Conservation (phyloP, 495 filamentous ascomycete genomes). For the Bombardia bombarda region DNA sequence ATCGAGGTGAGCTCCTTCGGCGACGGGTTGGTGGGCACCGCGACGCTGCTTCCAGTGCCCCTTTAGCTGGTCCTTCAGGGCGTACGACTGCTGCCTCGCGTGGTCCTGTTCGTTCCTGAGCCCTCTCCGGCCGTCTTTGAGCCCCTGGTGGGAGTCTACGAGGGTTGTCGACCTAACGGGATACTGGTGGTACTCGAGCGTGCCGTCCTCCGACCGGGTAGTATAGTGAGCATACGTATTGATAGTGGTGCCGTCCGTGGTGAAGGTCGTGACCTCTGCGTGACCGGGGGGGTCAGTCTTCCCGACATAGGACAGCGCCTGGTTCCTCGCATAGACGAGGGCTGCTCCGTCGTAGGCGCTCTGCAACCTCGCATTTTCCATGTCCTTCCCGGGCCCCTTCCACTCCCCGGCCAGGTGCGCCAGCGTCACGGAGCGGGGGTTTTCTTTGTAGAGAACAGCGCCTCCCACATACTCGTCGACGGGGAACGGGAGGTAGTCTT, state of each 20-base stretch:
- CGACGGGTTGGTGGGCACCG: neutral
- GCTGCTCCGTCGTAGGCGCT: conserved; percentile 19
- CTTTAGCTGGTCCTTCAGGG: conserved; percentile 6
- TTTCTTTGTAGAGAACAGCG: conserved; percentile 17
- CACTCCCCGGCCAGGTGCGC: conserved; percentile 22
- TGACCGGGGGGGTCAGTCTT: conserved; percentile 14
- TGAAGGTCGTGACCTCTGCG: conserved; percentile 11
- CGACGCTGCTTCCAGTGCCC: conserved; percentile 18
- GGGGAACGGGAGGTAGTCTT: conserved; percentile 19
- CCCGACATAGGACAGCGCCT: conserved; percentile 14
- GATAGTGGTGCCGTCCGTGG: conserved; percentile 18
- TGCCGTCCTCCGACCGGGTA: conserved; percentile 7
- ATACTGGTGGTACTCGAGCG: conserved; percentile 21
- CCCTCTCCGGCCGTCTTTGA: conserved; percentile 12
- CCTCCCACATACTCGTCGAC: conserved; percentile 14
- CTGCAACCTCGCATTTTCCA: conserved; percentile 15
- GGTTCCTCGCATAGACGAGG: conserved; percentile 3
- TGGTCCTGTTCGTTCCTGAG: conserved; percentile 15
- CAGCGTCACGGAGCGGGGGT: conserved; percentile 14
- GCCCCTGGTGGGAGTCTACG: conserved; percentile 8
- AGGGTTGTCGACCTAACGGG: conserved; percentile 13
- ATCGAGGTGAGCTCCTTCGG: conserved; percentile 1
- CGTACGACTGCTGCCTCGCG: conserved; percentile 6
- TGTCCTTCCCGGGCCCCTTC: conserved; percentile 13
- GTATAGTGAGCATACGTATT: conserved; percentile 20